phyloP scores from a whole-genome alignment of 179 eudicot genomes.

The Beta lomatogona region DNA sequence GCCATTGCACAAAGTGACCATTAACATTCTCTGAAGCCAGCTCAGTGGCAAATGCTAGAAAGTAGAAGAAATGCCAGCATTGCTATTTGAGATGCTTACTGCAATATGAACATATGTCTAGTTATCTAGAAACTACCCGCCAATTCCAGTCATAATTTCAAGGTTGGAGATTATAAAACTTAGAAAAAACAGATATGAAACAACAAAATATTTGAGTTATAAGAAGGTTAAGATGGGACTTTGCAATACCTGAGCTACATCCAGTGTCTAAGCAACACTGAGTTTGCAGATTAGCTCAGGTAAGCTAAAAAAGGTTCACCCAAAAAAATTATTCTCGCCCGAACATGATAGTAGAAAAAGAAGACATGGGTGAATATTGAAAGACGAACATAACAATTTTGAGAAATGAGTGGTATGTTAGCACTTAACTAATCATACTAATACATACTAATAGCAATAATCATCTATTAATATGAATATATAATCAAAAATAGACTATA shows the following conservation, averaged over 20 bases:
- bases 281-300: neutral
- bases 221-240: neutral
- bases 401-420: neutral
- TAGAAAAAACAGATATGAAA: neutral
- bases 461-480: no score
- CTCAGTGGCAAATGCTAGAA: neutral
- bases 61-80: neutral
- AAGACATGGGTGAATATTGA: neutral
- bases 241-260: neutral
- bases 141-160: no score
- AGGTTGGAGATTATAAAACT: no score
- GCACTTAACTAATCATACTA: no score
- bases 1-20: conserved; percentile 14
- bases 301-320: neutral
- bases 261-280: neutral
- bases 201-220: neutral
- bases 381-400: neutral
- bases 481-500: neutral
- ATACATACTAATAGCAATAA: neutral
- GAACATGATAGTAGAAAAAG: neutral
- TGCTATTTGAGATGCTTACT: neutral
- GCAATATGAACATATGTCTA: neutral
- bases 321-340: neutral
- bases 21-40: neutral
- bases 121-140: neutral